phyloP scores from a whole-genome alignment of 306 rosid genomes.

The Pyrus bretschneideri region DNA sequence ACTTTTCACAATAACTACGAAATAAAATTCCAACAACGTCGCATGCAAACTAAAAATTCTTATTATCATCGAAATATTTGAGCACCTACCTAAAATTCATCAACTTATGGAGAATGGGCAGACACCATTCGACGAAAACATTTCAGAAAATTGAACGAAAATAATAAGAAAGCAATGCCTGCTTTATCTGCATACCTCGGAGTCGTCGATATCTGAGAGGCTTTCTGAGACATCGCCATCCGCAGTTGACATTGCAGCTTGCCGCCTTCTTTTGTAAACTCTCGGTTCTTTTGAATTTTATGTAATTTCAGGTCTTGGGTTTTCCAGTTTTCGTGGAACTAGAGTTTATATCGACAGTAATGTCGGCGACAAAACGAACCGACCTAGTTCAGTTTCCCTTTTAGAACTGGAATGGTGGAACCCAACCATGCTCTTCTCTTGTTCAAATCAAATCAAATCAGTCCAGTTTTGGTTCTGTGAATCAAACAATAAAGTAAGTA shows the following conservation, averaged over 20 bases:
- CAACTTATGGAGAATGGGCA: background rate
- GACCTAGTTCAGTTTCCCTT: background rate
- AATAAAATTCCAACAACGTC: background rate
- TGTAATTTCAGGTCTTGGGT: background rate
- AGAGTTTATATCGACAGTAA: background rate
- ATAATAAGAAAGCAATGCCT: background rate
- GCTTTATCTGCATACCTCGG: conserved; percentile 1
- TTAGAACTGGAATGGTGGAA: background rate
- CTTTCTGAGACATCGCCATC: conserved; percentile 7
- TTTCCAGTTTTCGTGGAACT: background rate
- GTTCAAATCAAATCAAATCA: background rate
- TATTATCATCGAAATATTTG: background rate
- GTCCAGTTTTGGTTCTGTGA: background rate
- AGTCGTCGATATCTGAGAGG: conserved; percentile 18
- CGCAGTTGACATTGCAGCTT: no score
- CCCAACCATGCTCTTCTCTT: background rate
- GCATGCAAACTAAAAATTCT: background rate
- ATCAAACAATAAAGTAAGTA: no score
- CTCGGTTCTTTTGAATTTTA: background rate
- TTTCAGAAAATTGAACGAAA: background rate
- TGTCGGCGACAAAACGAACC: conserved; percentile 3
- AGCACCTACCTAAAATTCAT: background rate
- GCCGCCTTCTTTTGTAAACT: no score
- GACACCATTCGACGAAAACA: background rate
- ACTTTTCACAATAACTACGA: background rate